Conservation (phyloP, 441 rosid genomes). For the Geranium incanum region DNA sequence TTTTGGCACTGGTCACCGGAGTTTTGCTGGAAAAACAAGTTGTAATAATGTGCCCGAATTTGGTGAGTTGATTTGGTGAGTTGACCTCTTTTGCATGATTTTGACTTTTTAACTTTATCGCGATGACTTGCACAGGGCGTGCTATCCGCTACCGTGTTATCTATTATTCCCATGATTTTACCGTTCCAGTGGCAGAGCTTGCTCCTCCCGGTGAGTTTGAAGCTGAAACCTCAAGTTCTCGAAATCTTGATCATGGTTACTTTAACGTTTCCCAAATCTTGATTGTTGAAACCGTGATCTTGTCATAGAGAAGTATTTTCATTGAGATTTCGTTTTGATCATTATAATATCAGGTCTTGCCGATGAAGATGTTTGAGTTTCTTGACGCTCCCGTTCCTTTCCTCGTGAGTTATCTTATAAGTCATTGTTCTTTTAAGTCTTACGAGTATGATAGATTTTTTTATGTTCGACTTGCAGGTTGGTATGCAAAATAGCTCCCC, state of each 20-base stretch:
- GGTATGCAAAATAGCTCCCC: conserved; percentile 67
- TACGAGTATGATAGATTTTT: background rate
- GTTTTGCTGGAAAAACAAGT: conserved; percentile 83
- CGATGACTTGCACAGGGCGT: conserved; percentile 55
- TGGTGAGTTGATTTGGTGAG: conserved; percentile 44
- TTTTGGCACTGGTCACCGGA: conserved; percentile 71
- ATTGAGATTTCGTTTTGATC: conserved; percentile 1
- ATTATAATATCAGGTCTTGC: conserved; percentile 55
- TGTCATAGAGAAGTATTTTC: background rate
- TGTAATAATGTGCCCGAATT: conserved; percentile 69
- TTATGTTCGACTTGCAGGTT: conserved; percentile 37
- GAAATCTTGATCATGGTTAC: background rate
- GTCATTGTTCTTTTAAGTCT: conserved; percentile 5
- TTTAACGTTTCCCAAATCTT: background rate
- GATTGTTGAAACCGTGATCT: background rate
- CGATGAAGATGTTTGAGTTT: conserved; percentile 83
- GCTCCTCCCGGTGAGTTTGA: conserved; percentile 77
- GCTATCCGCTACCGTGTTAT: conserved; percentile 72
- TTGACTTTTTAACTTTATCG: conserved; percentile 18
- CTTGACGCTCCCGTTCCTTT: conserved; percentile 99
- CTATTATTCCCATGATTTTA: conserved; percentile 75
- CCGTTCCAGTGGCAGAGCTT: conserved; percentile 99
- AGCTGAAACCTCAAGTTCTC: background rate
- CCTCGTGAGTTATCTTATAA: conserved; percentile 53
- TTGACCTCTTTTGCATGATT: conserved; percentile 4